Base-by-base conservation (phyloP, 331 rosid species). In the Malus hybrid region DNA sequence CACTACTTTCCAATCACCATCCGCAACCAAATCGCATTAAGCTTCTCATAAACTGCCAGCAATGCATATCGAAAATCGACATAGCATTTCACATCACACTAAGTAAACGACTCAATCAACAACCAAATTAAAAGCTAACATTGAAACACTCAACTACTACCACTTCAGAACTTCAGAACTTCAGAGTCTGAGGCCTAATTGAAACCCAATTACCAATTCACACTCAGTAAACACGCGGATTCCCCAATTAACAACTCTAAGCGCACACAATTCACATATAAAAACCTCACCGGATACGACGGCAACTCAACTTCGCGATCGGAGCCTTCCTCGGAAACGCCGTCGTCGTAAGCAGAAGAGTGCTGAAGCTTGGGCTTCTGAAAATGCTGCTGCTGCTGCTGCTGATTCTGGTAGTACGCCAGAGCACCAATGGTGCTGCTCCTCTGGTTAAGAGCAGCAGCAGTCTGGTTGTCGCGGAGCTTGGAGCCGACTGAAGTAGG, bases 271-370 rank as follows among this genome's bases (percentile, higher is more conserved):
- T 10, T 10, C 13, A 36, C 69, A 0, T 62, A 11, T 4, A 31
- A 10, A 15, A 65, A 75, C 59, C 87, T 78, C 73, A 92, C 93
- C 71, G 80, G 66, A 32, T 59, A 67, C 7, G 80, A 71, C 10
- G 84, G 75, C 27, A 70, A 69, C 46, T 93, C 82, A 8, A 79
- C 66, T 69, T 88, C 87, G 69, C 75, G 85, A 77, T 82, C 83
- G 71, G 88, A 87, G 9, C 82, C 88, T 14, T 85, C 89, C 77
- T 82, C 90, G 7, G 88, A 85, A 81, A 82, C 62, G 24, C 13
- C 78, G 67, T 79, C 90, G 73, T 81, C 87, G 28, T 46, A 87
- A 32, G 94, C 87, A 54, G 93, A 85, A 68, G 78, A 82, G 67
- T 22, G 80, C 65, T 83, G 89, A 74, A 78, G 46, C 60, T 65